phyloP scores from a whole-genome alignment of 495 filamentous ascomycete species.

The Xylaria palmicola region DNA sequence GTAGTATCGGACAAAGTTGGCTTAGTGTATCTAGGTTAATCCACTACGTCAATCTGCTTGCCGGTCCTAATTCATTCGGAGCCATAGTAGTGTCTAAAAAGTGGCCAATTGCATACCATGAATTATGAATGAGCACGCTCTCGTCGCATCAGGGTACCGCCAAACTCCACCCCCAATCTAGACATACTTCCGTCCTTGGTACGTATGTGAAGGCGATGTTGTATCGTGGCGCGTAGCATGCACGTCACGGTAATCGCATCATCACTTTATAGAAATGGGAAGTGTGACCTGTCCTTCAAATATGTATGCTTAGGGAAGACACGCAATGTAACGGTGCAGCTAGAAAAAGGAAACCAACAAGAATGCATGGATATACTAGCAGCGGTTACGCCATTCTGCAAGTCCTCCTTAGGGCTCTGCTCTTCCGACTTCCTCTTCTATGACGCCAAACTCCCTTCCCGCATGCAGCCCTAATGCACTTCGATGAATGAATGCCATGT shows the following conservation, averaged over 20 bases:
- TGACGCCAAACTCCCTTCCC: constrained; percentile 14
- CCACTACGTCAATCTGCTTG: background rate
- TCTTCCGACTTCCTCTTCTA: background rate
- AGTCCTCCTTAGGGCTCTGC: background rate
- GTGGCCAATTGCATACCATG: background rate
- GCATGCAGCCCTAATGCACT: background rate
- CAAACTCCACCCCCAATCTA: too few relatives aligned
- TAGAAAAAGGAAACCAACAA: background rate
- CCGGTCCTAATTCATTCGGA: background rate
- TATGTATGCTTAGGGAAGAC: background rate
- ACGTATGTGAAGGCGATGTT: too few relatives aligned
- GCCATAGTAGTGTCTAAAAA: background rate
- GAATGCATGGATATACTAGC: background rate
- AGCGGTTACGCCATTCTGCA: background rate
- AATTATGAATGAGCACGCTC: constrained; percentile 2
- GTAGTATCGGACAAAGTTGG: too few relatives aligned
- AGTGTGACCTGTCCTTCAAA: background rate
- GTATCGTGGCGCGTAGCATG: too few relatives aligned
- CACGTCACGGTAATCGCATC: background rate
- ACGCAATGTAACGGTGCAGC: background rate
- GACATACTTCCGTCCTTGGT: too few relatives aligned
- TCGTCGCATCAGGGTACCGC: too few relatives aligned
- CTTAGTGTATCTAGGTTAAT: background rate
- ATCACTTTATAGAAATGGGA: background rate
- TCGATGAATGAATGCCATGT: background rate